Percentiles rank a stretch among this genome's conserved stretches.
Evolutionary conservation across 139 green algal genomes (phyloP).

Genomic region (Volvox reticuliferus): DNA sequence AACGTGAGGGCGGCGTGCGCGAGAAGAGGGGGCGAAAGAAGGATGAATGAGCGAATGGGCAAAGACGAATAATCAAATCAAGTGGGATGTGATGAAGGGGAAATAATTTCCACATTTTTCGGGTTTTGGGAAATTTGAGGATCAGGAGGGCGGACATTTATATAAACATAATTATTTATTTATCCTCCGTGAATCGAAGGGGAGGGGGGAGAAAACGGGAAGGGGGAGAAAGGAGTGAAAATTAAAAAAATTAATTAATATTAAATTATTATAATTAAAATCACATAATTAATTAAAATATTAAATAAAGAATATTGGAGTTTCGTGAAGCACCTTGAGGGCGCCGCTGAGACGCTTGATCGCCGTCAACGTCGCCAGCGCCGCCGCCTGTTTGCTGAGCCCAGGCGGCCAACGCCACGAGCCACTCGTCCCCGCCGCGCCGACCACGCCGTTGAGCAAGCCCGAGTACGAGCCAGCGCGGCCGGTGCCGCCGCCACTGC

Average conservation of each 20-base stretch:
- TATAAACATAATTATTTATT: too few species aligned
- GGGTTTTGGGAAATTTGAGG: not conserved
- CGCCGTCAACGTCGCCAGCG: constrained; percentile 42
- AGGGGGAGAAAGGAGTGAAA: not conserved
- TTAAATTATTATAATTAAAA: too few species aligned
- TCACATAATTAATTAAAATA: too few species aligned
- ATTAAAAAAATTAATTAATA: too few species aligned
- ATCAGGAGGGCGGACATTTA: not conserved
- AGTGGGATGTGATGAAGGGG: too few species aligned
- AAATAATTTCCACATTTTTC: too few species aligned
- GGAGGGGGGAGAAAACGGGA: not conserved
- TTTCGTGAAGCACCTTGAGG: constrained; percentile 61
- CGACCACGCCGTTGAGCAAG: not conserved
- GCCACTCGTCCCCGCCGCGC: not conserved
- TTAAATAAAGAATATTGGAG: too few species aligned
- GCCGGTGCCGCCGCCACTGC: not conserved
- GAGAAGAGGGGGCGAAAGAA: too few species aligned
- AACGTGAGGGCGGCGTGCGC: too few species aligned
- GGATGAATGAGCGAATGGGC: too few species aligned
- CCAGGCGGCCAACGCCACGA: constrained; percentile 14
- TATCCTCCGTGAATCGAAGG: too few species aligned
- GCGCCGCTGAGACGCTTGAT: constrained; percentile 63
- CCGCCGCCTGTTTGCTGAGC: constrained; percentile 15
- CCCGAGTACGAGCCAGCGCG: not conserved
- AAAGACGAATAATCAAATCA: too few species aligned